phyloP scores from a whole-genome alignment of 2,329 filamentous ascomycete species.

The Ophiostoma tasmaniense region DNA sequence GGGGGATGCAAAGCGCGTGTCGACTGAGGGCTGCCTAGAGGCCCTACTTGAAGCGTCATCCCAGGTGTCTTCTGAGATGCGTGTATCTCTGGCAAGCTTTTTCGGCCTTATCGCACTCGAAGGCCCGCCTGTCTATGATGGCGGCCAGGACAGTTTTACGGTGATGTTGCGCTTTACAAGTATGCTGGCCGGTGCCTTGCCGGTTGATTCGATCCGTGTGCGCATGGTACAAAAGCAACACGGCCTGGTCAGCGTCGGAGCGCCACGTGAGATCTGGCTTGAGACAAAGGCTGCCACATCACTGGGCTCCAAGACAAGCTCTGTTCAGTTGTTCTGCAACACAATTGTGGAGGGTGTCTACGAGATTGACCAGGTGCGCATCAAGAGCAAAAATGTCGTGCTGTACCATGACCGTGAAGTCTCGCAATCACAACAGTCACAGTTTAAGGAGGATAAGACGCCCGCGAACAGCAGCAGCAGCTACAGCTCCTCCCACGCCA shows the following conservation, averaged over 20 bases:
- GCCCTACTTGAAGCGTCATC: slow-evolving; percentile 40
- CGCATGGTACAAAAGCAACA: slow-evolving; percentile 51
- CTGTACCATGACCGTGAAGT: slow-evolving; percentile 56
- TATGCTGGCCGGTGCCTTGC: slow-evolving; percentile 61
- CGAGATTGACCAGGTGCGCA: slow-evolving; percentile 60
- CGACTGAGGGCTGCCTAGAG: slow-evolving; percentile 40
- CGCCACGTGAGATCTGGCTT: slow-evolving; percentile 48
- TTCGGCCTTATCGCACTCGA: slow-evolving; percentile 63
- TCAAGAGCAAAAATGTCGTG: slow-evolving; percentile 55
- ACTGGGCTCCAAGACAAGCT: slow-evolving; percentile 47
- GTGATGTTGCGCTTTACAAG: slow-evolving; percentile 61
- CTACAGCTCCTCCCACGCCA: background rate
- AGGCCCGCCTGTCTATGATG: slow-evolving; percentile 59
- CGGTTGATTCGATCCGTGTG: slow-evolving; percentile 56
- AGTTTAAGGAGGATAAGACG: background rate
- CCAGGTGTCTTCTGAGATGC: slow-evolving; percentile 48
- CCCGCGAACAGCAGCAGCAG: background rate
- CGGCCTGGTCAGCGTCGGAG: slow-evolving; percentile 36
- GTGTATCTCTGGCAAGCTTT: slow-evolving; percentile 61
- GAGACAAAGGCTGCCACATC: slow-evolving; percentile 30
- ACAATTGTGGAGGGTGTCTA: slow-evolving; percentile 64
- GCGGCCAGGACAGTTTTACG: slow-evolving; percentile 66
- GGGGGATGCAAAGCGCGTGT: slow-evolving; percentile 21
- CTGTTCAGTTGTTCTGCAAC: slow-evolving; percentile 42
- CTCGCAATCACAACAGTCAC: background rate